Percentiles rank a stretch among this genome's conserved stretches.
phyloP scores from a whole-genome alignment of 1,284 basidiomycete genomes.

The Ceratobasidium sp. region DNA sequence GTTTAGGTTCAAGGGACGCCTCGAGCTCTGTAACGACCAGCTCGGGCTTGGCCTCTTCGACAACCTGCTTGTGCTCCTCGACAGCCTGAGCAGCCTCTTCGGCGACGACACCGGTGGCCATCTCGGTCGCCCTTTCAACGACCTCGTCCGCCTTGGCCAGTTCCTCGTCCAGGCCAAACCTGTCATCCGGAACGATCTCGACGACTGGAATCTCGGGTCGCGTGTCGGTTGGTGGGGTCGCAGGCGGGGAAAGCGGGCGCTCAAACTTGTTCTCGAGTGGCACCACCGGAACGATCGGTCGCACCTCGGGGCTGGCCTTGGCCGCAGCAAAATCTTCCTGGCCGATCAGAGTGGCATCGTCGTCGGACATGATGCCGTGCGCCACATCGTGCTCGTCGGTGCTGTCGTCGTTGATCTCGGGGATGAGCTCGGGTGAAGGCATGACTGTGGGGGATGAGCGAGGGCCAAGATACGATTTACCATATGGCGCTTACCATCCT shows the following conservation, averaged over 20 bases:
- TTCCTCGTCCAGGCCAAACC: constrained; percentile 2
- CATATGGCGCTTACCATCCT: constrained; percentile 9
- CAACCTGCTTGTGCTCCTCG: constrained; percentile 26
- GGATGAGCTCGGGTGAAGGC: constrained; percentile 29
- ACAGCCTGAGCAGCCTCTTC: constrained; percentile 26
- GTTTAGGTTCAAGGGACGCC: neutral
- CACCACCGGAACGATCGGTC: neutral
- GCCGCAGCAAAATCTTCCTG: constrained; percentile 11
- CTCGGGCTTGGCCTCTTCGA: constrained; percentile 6
- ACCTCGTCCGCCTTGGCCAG: constrained; percentile 2
- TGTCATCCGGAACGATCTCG: neutral
- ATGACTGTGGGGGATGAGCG: constrained; percentile 4
- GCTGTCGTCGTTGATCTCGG: constrained; percentile 33
- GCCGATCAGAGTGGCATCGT: neutral
- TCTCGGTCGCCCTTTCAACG: constrained; percentile 12
- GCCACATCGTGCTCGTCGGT: neutral
- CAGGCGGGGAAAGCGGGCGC: constrained; percentile 26
- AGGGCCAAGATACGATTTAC: neutral
- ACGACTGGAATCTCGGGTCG: neutral
- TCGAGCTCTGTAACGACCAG: neutral
- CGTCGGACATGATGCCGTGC: constrained; percentile 15
- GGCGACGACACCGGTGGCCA: neutral
- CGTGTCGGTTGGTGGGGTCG: constrained; percentile 3
- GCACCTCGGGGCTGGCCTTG: neutral
- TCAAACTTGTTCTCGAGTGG: constrained; percentile 5